Percentiles rank a stretch among this genome's conserved stretches.
phyloP scores from a whole-genome alignment of 805 yeast genomes.

The Barnettozyma californica region DNA sequence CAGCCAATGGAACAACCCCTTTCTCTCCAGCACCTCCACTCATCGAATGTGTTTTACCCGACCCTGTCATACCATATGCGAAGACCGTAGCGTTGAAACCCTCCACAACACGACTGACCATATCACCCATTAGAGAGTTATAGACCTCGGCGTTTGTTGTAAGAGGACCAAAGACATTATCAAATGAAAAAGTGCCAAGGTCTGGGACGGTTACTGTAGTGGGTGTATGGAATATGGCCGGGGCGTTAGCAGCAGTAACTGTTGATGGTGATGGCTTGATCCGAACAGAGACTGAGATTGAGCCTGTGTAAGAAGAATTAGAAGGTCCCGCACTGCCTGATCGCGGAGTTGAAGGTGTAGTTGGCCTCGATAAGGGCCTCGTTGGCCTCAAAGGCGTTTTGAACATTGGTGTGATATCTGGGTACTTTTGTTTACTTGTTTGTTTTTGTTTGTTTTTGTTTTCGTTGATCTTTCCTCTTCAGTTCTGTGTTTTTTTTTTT shows the following conservation, averaged over 20 bases:
- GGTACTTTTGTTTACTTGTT: not conserved
- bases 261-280: conserved; percentile 53
- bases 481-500: not conserved
- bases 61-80: conserved; percentile 96
- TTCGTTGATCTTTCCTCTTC: not conserved
- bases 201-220: conserved; percentile 29
- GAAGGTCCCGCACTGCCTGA: not conserved
- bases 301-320: conserved; percentile 34
- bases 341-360: conserved; percentile 4
- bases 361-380: not conserved
- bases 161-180: conserved; percentile 65
- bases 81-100: conserved; percentile 88
- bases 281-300: conserved; percentile 71
- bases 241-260: conserved; percentile 25
- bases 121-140: conserved; percentile 44
- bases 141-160: conserved; percentile 58
- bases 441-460: not conserved
- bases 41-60: conserved; percentile 96
- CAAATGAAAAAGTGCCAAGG: conserved; percentile 67
- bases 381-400: conserved; percentile 3
- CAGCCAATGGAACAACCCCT: conserved; percentile 81
- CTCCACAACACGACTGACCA: conserved; percentile 50
- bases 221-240: conserved; percentile 39
- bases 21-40: conserved; percentile 49
- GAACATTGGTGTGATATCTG: not conserved